phyloP scores from a whole-genome alignment of 352 stramenopile species.

The Phytophthora megakarya region DNA sequence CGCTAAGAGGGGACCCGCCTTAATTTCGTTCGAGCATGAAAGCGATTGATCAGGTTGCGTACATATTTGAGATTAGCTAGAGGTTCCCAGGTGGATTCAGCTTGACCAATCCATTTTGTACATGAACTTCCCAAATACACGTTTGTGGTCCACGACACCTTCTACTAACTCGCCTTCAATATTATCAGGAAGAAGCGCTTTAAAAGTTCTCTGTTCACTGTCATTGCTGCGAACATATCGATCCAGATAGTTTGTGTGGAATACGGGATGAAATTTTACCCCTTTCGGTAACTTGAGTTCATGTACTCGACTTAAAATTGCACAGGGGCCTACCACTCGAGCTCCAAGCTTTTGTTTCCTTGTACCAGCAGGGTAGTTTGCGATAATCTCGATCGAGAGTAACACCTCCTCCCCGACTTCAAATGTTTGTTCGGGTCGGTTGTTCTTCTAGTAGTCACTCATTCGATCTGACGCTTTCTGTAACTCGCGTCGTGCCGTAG shows the following conservation, averaged over 20 bases:
- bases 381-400: constrained; percentile 1
- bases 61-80: background rate
- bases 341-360: constrained; percentile 22
- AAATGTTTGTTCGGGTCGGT: background rate
- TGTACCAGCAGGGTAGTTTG: constrained; percentile 9
- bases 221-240: too few relatives aligned
- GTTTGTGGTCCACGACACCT: too few relatives aligned
- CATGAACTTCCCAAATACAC: too few relatives aligned
- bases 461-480: background rate
- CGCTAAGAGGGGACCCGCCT: background rate
- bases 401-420: background rate
- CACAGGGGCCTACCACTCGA: too few relatives aligned
- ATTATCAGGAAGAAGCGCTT: too few relatives aligned
- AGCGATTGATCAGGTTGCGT: background rate
- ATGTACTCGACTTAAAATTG: too few relatives aligned
- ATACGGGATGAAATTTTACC: too few relatives aligned
- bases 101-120: background rate
- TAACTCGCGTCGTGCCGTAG: background rate
- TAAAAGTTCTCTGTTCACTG: too few relatives aligned
- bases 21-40: background rate
- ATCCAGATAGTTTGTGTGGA: too few relatives aligned
- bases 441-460: background rate
- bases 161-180: too few relatives aligned
- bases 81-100: background rate
- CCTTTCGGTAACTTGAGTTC: too few relatives aligned